Evolutionary conservation across 805 yeast species (phyloP).

Genomic region (Saturnispora galanensis): DNA sequence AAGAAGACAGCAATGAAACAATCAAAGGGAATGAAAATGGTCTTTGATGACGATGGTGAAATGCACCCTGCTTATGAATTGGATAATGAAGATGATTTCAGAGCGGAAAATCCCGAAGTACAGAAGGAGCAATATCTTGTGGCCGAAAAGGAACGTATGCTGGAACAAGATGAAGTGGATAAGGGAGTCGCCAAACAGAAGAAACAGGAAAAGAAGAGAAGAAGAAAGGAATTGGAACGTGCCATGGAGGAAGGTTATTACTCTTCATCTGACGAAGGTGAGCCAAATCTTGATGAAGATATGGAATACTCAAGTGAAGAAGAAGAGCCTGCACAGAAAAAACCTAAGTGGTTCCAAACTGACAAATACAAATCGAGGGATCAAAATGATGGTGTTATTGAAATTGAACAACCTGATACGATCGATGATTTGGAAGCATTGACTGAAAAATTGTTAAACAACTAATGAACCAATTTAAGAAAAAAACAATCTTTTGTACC

Average conservation of each 20-base stretch:
- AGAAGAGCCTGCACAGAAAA: constrained; percentile 23
- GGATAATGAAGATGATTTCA: constrained; percentile 83
- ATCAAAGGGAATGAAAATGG: constrained; percentile 62
- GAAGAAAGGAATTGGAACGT: constrained; percentile 72
- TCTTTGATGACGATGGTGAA: constrained; percentile 89
- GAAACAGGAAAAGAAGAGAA: constrained; percentile 79
- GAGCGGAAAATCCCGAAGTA: constrained; percentile 51
- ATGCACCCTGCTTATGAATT: constrained; percentile 89
- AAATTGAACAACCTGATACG: constrained; percentile 81
- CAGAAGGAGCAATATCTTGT: constrained; percentile 51
- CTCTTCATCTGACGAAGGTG: constrained; percentile 24
- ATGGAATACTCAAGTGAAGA: constrained; percentile 16
- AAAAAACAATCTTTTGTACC: neutral
- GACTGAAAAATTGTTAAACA: constrained; percentile 38
- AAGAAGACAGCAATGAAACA: constrained; percentile 49
- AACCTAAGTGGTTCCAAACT: constrained; percentile 41
- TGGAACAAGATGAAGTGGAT: constrained; percentile 63
- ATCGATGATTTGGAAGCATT: constrained; percentile 90
- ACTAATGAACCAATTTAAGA: constrained; percentile 1
- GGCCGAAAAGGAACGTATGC: constrained; percentile 63
- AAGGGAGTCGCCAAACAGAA: constrained; percentile 68
- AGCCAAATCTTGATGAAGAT: constrained; percentile 10
- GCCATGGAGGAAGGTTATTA: constrained; percentile 34
- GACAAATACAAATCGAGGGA: constrained; percentile 19
- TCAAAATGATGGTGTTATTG: constrained; percentile 37